phyloP scores from a whole-genome alignment of 495 filamentous ascomycete genomes.

The Aspergillus kassunensis region DNA sequence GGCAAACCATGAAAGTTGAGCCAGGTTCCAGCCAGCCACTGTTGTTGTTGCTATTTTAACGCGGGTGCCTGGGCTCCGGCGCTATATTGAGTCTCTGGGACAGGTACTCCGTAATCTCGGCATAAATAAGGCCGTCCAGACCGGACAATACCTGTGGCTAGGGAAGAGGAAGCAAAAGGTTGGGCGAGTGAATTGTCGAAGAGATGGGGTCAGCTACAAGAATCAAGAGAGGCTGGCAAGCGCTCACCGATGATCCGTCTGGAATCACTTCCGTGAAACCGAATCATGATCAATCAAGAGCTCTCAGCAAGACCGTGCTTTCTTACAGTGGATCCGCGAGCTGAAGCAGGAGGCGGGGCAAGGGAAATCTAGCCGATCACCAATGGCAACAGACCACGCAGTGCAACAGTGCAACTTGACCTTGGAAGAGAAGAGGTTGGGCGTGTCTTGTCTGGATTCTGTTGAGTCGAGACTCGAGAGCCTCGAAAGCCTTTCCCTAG shows the following conservation, averaged over 20 bases:
- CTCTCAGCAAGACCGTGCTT: constrained; percentile 1
- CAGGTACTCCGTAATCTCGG: too few relatives aligned
- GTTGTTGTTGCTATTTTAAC: not conserved
- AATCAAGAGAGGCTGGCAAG: not conserved
- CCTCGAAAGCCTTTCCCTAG: too few relatives aligned
- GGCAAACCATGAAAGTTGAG: constrained; percentile 13
- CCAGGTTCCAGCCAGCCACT: not conserved
- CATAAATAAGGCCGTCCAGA: too few relatives aligned
- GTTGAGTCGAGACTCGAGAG: too few relatives aligned
- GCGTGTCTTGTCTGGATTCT: too few relatives aligned
- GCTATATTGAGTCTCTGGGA: not conserved
- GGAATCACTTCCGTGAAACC: not conserved
- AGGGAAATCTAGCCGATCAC: constrained; percentile 1
- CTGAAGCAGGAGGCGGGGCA: constrained; percentile 1
- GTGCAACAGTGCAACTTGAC: too few relatives aligned
- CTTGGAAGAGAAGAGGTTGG: too few relatives aligned
- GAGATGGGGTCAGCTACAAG: too few relatives aligned
- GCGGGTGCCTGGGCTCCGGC: not conserved
- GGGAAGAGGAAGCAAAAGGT: not conserved
- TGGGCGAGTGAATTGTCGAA: not conserved
- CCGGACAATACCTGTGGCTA: too few relatives aligned
- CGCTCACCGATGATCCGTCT: not conserved
- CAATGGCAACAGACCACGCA: constrained; percentile 7
- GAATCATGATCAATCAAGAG: not conserved
- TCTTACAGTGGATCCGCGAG: constrained; percentile 1